Evolutionary conservation across 164 flowering plant genomes (phyloP), one percentile per base, ranked within the genome.

Genomic region (Platanus orientalis): DNA sequence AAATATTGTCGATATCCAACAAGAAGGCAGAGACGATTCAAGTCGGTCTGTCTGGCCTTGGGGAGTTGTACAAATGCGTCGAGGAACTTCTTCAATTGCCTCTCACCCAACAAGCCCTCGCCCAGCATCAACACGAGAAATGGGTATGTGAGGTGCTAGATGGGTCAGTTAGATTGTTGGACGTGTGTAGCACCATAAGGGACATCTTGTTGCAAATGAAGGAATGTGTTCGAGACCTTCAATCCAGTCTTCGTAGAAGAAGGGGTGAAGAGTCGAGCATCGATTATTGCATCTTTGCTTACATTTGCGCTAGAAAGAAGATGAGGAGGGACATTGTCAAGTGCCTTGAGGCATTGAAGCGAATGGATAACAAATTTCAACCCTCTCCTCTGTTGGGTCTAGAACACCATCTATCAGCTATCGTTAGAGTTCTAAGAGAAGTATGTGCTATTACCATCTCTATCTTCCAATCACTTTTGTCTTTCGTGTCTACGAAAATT

Each of bases 271-370:
- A 68, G 3, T 32, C 39, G 11, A 61, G 60, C 55, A 51, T 65
- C 17, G 71, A 66, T 42, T 28, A 25, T 32, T 45, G 25, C 30
- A 57, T 79, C 5, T 11, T 3, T 9, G 26, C 53, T 23, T 78
- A 67, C 45, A 5, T 53, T 24, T 36, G 52, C 19, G 66, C 53
- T 6, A 66, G 80, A 29, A 82, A 76, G 69, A 57, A 69, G n/a
- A 67, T 71, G 71, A 80, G 69, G 58, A 80, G 73, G 63, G 76
- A 69, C 2, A 57, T 51, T 5, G 28, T 23, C 2, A 78, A 70
- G 40, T 58, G 45, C 58, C 64, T 76, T 12, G 55, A 60, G n/a
- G 51, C 66, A 1, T 30, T 80, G 70, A 81, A 72, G 66, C 76
- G 70, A 42, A 64, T 68, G 20, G 71, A 76, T 7, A 34, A 54